phyloP scores from a whole-genome alignment of 495 filamentous ascomycete species.

The Neurospora sp. region DNA sequence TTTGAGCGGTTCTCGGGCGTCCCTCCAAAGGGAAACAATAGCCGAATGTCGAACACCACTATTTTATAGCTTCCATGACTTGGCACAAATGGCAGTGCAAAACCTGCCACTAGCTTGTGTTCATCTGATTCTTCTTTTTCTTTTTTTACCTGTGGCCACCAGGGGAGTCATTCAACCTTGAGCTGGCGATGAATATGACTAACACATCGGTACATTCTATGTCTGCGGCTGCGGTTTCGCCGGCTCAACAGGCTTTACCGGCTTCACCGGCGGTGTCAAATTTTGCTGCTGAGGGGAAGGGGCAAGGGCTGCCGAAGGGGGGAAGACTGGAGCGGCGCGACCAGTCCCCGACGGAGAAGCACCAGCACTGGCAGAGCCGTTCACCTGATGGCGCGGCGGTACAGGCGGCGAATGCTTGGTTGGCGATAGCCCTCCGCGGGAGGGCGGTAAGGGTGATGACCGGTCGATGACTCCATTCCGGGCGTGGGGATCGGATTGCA shows the following conservation, averaged over 20 bases:
- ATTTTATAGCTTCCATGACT: neutral
- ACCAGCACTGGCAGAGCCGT: slow-evolving; percentile 9
- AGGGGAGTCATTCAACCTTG: neutral
- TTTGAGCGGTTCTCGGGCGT: neutral
- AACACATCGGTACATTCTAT: neutral
- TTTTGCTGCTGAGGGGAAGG: slow-evolving; percentile 43
- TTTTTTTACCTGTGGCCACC: neutral
- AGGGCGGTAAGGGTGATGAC: slow-evolving; percentile 40
- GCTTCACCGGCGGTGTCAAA: slow-evolving; percentile 40
- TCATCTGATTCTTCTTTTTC: neutral
- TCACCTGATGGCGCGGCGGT: slow-evolving; percentile 15
- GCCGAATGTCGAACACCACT: neutral
- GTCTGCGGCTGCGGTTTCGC: slow-evolving; percentile 3
- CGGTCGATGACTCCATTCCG: slow-evolving; percentile 10
- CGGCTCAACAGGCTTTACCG: slow-evolving; percentile 24
- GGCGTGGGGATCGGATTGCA: slow-evolving; percentile 4
- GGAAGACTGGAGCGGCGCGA: slow-evolving; percentile 32
- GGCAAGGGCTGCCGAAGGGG: slow-evolving; percentile 41
- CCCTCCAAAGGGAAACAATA: neutral
- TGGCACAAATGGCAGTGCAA: neutral
- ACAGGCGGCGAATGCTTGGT: slow-evolving; percentile 55
- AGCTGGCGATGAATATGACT: neutral
- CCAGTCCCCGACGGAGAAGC: slow-evolving; percentile 13
- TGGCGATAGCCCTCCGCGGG: slow-evolving; percentile 60
- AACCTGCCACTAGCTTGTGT: neutral